Evolutionary conservation across 2,329 filamentous ascomycete species (phyloP).

Genomic region (Arthrobotrys pseudoclavata): DNA sequence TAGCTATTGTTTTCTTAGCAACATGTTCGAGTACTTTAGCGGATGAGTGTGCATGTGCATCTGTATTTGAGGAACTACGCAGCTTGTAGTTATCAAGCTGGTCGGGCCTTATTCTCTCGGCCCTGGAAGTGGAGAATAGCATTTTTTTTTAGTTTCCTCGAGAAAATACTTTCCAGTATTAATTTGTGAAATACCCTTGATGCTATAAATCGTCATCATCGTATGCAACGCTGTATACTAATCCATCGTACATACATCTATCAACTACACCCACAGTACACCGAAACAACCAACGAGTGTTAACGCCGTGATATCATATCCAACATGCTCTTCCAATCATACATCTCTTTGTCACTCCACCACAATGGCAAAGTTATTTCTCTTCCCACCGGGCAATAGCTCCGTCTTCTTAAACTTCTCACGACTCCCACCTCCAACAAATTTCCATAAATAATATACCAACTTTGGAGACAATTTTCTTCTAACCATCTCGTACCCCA

Average conservation of each 20-base stretch:
- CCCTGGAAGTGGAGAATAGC: conserved; percentile 26
- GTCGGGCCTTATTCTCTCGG: conserved; percentile 7
- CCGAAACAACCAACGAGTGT: conserved; percentile 2
- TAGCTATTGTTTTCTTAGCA: conserved; percentile 21
- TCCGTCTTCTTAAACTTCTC: conserved; percentile 78
- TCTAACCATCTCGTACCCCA: conserved; percentile 78
- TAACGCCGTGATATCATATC: background rate
- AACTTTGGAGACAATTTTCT: conserved; percentile 85
- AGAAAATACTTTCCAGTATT: background rate
- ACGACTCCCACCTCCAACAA: conserved; percentile 64
- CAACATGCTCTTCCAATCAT: background rate
- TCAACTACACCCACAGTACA: background rate
- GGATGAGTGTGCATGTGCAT: conserved; percentile 38
- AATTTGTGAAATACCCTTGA: background rate
- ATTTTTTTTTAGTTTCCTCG: conserved; percentile 8
- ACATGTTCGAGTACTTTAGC: conserved; percentile 41
- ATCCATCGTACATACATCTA: conserved; percentile 7
- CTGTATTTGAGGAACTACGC: conserved; percentile 10
- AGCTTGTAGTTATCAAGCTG: background rate
- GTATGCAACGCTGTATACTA: background rate
- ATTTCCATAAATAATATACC: conserved; percentile 88
- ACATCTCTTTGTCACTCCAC: conserved; percentile 67
- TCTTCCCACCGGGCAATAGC: conserved; percentile 78
- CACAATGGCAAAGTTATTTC: conserved; percentile 93
- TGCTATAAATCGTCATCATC: background rate